Conservation (phyloP, 176 grass and related monocot genomes). For the Eragrostis nindensis region DNA sequence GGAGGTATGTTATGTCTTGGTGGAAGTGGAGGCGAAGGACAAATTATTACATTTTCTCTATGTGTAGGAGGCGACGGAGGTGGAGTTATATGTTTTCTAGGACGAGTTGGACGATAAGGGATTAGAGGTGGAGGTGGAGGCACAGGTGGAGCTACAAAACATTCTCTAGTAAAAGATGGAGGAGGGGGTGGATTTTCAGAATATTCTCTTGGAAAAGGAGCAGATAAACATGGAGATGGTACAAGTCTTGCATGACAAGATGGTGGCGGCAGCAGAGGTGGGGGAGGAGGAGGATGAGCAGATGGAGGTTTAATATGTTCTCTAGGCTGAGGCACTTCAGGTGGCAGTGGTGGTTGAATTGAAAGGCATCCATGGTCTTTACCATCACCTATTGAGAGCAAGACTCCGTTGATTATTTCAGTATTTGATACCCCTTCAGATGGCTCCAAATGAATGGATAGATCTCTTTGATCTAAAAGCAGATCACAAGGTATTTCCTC, state of each 20-base stretch:
- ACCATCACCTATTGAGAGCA: constrained; percentile 3
- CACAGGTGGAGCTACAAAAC: background rate
- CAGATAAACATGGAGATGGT: background rate
- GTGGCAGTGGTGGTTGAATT: constrained; percentile 18
- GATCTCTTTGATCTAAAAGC: constrained; percentile 8
- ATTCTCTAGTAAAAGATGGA: background rate
- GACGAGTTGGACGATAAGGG: background rate
- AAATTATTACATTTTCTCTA: background rate
- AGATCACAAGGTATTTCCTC: background rate
- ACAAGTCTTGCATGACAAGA: background rate
- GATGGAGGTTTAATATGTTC: background rate
- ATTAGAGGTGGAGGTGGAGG: background rate
- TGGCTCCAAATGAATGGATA: constrained; percentile 26
- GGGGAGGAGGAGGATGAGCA: constrained; percentile 19
- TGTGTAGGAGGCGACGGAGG: background rate
- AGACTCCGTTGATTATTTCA: constrained; percentile 11
- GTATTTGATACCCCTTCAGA: constrained; percentile 19
- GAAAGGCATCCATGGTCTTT: constrained; percentile 42
- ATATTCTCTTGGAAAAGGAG: background rate
- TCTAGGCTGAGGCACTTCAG: constrained; percentile 9
- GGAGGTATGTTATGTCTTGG: constrained; percentile 3
- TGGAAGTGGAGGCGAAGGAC: constrained; percentile 32
- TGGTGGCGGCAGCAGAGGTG: constrained; percentile 3
- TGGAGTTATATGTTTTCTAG: constrained; percentile 6
- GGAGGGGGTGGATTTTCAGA: background rate